A percentile compares a stretch with the other conserved stretches of the same genome.
Evolutionary conservation across 73 alveolate species (phyloP).

Genomic region (Uronychia binucleata): DNA sequence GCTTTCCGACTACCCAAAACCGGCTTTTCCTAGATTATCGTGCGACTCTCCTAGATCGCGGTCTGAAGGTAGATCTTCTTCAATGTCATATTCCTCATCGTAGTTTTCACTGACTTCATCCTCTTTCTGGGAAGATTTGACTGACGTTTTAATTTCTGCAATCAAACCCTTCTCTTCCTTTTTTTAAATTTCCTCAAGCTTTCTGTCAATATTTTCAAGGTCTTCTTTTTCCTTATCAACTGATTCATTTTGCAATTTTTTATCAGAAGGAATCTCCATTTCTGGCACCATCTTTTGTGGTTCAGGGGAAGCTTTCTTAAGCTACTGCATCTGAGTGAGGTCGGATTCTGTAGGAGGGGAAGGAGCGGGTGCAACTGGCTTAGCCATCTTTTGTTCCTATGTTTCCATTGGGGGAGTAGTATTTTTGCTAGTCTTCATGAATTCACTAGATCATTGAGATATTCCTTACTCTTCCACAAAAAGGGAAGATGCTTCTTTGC

Average conservation of each 20-base stretch:
- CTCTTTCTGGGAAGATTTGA: constrained; percentile 1
- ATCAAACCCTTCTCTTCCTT: neutral
- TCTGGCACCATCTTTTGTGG: neutral
- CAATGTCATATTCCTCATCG: constrained; percentile 54
- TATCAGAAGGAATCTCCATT: neutral
- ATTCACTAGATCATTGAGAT: neutral
- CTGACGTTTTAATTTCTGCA: neutral
- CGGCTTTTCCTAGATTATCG: constrained; percentile 25
- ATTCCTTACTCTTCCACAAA: neutral
- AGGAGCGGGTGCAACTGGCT: neutral
- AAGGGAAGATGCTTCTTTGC: neutral
- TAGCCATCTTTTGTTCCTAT: neutral
- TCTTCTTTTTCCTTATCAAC: neutral
- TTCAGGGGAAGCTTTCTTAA: neutral
- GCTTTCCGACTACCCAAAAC: constrained; percentile 16
- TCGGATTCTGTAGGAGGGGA: neutral
- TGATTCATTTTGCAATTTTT: neutral
- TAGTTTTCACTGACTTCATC: constrained; percentile 26
- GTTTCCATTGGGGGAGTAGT: neutral
- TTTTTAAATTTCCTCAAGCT: neutral
- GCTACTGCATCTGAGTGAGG: neutral
- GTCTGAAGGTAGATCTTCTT: constrained; percentile 53
- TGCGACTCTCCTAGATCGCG: constrained; percentile 19
- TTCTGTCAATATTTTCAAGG: neutral
- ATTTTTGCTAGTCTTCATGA: neutral